A percentile compares a stretch with the other conserved stretches of the same genome.
These are phyloP conservation scores for Powellomyces hirtus DNA, from an alignment of 192 early-diverging fungal species.

Conservation along the genomic window DNA sequence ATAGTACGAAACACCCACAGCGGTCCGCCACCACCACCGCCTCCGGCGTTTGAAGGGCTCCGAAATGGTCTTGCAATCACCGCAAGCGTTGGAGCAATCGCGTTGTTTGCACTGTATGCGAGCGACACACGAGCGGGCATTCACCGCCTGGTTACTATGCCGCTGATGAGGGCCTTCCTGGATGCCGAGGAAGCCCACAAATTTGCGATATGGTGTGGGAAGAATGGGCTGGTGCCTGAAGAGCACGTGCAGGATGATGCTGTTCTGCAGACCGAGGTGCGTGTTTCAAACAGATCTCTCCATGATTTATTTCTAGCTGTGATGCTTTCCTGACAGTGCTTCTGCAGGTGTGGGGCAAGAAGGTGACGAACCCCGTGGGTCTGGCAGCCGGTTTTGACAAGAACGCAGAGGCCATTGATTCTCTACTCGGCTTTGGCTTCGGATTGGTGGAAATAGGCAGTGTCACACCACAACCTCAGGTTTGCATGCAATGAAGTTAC, in stretches of 20 bases:
- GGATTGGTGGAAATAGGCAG: constrained; percentile 88
- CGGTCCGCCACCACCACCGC: not conserved
- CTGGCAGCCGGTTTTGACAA: constrained; percentile 90
- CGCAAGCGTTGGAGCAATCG: not conserved
- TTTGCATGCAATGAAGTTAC: too few relatives aligned
- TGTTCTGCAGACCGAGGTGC: constrained; percentile 49
- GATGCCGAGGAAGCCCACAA: constrained; percentile 78
- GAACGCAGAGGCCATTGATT: constrained; percentile 82
- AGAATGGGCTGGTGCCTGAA: constrained; percentile 59
- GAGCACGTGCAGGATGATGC: constrained; percentile 60
- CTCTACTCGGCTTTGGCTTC: constrained; percentile 81
- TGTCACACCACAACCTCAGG: constrained; percentile 82
- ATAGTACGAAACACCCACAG: too few relatives aligned
- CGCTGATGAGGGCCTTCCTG: constrained; percentile 62
- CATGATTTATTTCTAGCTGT: not conserved
- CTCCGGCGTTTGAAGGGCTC: not conserved
- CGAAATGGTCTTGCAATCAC: not conserved
- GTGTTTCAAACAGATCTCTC: not conserved
- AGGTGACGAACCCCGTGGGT: constrained; percentile 71
- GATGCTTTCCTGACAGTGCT: not conserved
- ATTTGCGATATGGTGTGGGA: constrained; percentile 58
- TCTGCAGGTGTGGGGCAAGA: constrained; percentile 68
- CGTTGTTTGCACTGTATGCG: constrained; percentile 26
- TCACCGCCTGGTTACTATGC: constrained; percentile 64
- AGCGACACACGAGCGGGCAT: constrained; percentile 73